A percentile compares a stretch with the other conserved stretches of the same genome.
phyloP scores from a whole-genome alignment of 164 flowering plant species.

The Kingdonia uniflora region DNA sequence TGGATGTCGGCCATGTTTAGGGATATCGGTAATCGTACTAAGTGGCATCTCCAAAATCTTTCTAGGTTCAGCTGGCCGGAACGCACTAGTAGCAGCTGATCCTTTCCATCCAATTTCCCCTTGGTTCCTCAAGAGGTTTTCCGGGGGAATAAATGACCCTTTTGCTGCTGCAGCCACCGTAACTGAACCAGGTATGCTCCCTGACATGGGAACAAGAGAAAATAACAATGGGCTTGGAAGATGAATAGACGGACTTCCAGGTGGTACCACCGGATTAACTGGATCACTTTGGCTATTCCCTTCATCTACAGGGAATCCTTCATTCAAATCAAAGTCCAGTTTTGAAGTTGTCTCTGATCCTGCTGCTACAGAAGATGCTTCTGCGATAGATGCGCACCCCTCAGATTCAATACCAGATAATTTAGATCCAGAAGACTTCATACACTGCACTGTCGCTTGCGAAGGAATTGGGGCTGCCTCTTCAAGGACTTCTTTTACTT shows the following conservation, averaged over 20 bases:
- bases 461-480: slow-evolving; percentile 1
- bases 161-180: slow-evolving; percentile 91
- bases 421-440: slow-evolving; percentile 15
- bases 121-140: slow-evolving; percentile 41
- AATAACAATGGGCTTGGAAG: slow-evolving; percentile 29
- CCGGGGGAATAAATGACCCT: slow-evolving; percentile 76
- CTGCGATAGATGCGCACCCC: slow-evolving; percentile 33
- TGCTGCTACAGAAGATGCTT: slow-evolving; percentile 23
- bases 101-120: slow-evolving; percentile 92
- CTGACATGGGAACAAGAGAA: slow-evolving; percentile 30
- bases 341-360: slow-evolving; percentile 36
- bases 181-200: slow-evolving; percentile 44
- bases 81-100: slow-evolving; percentile 97
- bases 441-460: slow-evolving; percentile 14
- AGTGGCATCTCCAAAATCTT: slow-evolving; percentile 35
- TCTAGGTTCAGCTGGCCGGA: slow-evolving; percentile 93
- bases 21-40: slow-evolving; percentile 5
- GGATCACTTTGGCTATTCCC: slow-evolving; percentile 36
- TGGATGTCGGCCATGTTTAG: slow-evolving; percentile 37
- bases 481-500: slow-evolving; percentile 22
- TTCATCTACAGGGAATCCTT: slow-evolving; percentile 69
- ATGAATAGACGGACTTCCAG: slow-evolving; percentile 23
- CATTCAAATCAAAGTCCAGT: slow-evolving; percentile 84
- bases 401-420: slow-evolving; percentile 15
- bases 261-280: slow-evolving; percentile 9